Conservation (phyloP, 306 rosid species). For the Sphenostylis stenocarpa region DNA sequence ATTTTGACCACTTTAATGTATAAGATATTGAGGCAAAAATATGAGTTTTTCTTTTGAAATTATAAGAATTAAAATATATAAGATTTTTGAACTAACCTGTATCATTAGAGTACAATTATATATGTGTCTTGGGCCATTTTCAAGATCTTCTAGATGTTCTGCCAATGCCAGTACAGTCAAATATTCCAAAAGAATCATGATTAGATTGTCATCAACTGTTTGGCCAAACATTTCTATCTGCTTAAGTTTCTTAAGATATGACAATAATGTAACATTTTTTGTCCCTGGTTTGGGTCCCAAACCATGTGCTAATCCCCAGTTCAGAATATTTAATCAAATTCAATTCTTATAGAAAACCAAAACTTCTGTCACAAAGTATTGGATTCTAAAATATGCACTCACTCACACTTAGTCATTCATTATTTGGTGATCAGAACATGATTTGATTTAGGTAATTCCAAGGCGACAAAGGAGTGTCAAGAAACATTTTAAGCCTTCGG, state of each 20-base stretch:
- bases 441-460: not conserved
- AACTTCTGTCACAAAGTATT: not conserved
- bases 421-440: slow-evolving; percentile 10
- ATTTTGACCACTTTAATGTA: too few relatives aligned
- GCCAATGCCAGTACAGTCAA: slow-evolving; percentile 21
- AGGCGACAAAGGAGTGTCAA: too few relatives aligned
- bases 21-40: too few relatives aligned
- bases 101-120: too few relatives aligned
- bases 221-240: not conserved
- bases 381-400: not conserved
- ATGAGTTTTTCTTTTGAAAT: too few relatives aligned
- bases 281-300: not conserved
- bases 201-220: not conserved
- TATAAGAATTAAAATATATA: too few relatives aligned
- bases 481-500: too few relatives aligned
- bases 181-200: slow-evolving; percentile 24
- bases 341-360: not conserved
- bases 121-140: not conserved
- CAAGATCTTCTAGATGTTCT: slow-evolving; percentile 29
- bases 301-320: slow-evolving; percentile 29
- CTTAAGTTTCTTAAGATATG: not conserved
- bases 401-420: not conserved
- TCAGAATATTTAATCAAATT: not conserved
- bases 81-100: too few relatives aligned
- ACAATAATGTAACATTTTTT: not conserved